Evolutionary conservation across 2,329 filamentous ascomycete genomes (phyloP).

Genomic region (Talaromyces sp.): DNA sequence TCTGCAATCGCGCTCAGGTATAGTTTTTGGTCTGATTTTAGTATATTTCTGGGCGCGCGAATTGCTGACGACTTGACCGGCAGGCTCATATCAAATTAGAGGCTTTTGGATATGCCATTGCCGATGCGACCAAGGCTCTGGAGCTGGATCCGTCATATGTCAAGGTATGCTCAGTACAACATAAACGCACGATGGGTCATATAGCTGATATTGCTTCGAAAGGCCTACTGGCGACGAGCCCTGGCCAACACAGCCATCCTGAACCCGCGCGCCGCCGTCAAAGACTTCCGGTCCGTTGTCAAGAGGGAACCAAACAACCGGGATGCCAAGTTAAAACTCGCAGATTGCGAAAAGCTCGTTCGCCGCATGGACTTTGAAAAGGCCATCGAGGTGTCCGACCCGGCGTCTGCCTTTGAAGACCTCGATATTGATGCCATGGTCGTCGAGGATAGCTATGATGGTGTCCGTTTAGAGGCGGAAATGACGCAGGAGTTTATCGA

Average conservation of each 20-base stretch:
- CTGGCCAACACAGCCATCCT: constrained; percentile 88
- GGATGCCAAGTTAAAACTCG: constrained; percentile 82
- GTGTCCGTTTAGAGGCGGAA: constrained; percentile 64
- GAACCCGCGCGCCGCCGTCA: constrained; percentile 77
- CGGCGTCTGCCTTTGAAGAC: constrained; percentile 85
- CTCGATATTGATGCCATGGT: constrained; percentile 81
- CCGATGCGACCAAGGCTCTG: constrained; percentile 85
- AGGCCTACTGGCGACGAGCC: constrained; percentile 93
- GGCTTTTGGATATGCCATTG: constrained; percentile 86
- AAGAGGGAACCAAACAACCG: constrained; percentile 83
- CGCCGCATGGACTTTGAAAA: constrained; percentile 88
- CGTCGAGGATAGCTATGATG: constrained; percentile 81
- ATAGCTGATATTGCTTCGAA: not conserved
- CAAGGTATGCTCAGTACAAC: constrained; percentile 56
- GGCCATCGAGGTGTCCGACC: constrained; percentile 88
- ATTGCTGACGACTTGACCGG: constrained; percentile 9
- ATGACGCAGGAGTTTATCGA: constrained; percentile 98
- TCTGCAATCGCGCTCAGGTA: constrained; percentile 91
- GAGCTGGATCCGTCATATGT: constrained; percentile 82
- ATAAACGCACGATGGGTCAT: not conserved
- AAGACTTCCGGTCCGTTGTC: constrained; percentile 87
- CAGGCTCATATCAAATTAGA: constrained; percentile 94
- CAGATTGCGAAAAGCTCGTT: constrained; percentile 92
- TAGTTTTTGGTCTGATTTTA: constrained; percentile 19
- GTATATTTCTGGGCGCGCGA: not conserved